Evolutionary conservation across 371 early-diverging fungal genomes (phyloP), one percentile per base, ranked within the genome.

Genomic region (Mortierella sp.): DNA sequence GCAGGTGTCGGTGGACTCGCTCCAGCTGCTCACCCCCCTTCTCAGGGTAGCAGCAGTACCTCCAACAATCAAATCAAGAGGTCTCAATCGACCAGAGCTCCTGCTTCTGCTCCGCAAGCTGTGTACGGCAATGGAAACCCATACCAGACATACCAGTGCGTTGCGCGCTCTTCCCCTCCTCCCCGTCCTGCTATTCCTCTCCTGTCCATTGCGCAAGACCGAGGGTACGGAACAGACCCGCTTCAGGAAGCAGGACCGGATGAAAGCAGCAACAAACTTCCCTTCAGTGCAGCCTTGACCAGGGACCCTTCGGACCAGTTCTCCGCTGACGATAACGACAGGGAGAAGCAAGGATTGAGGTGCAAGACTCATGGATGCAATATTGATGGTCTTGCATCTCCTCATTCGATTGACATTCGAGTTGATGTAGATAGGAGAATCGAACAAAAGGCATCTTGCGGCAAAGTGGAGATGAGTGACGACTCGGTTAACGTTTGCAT

Each of bases 121-220:
- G 47, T 55, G 14, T 70, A 50, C n/a, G 55, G 55, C 24, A 76
- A 44, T 14, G 76, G 45, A 70, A 70, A 70, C 70, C 76, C 76
- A 3, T 70, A 70, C 42, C 42, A 38, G 70, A 45, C 54, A 24
- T 68, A 52, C 26, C 34, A 76, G 0, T 63, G 44, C 26, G 28
- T 47, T 45, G 44, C 55, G 2, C 54, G 68, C 19, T 26, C 76
- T 14, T 50, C 76, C 55, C 6, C 26, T 6, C 14, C 47, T 28
- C 34, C 48, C 42, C 42, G 5, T 34, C 50, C 50, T 13, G 16
- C 47, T 9, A 21, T 45, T 45, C 48, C 26, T 31, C 34, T 19
- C 19, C 63, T 31, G 16, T 50, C 16, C 50, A n/a, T 19, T 3
- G 68, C 68, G 5, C 68, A 42, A 8, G 42, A 68, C 38, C 68